Base-by-base conservation (phyloP, 208 protist genomes). In the Trichomonas vaginalis region DNA sequence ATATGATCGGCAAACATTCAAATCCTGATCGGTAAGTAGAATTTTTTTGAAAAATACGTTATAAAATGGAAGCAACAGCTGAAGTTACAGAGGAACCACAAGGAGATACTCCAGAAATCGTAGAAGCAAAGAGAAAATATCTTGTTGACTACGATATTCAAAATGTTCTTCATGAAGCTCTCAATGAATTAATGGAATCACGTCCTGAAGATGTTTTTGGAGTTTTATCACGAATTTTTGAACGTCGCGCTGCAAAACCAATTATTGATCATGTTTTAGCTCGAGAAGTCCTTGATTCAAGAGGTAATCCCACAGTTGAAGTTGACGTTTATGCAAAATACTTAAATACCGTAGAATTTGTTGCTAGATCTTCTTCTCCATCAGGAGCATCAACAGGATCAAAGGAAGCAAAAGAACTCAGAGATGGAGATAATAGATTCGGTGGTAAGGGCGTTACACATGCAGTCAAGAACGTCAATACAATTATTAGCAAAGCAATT, bases 381-480 rank as follows among this genome's bases (percentile, higher is more conserved):
- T 99, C 98, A 32, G 99, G 99, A 96, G 99, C 99, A 6, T 99
- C 99, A 32, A 99, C 99, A 48, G 99, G 99, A 96, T 97, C 98
- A 42, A 98, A 99, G 96, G 99, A 99, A 96, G 97, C 96, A 45
- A 98, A 98, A 95, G 98, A 99, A 97, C 97, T 99, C 47, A 98
- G 99, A 96, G 99, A 99, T 96, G 98, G 97, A 92, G 98, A 98
- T 97, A 98, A 98, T 96, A 96, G 97, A 90, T 99, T 98, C 97
- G 95, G 98, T n/a, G 99, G 99, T 96, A 99, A 99, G 97, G 99
- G 98, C 92, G 99, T 95, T 47, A 46, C 83, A 51, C 97, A 98
- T 96, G 99, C 99, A 27, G 97, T 99, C 35, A 96, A 97, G 39
- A 99, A 99, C 97, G 98, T 99, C 49, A 99, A 99, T 95, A 97